These are phyloP conservation scores for Schwanniomyces sp. DNA, from an alignment of 805 yeast species.

Conservation along the genomic window DNA sequence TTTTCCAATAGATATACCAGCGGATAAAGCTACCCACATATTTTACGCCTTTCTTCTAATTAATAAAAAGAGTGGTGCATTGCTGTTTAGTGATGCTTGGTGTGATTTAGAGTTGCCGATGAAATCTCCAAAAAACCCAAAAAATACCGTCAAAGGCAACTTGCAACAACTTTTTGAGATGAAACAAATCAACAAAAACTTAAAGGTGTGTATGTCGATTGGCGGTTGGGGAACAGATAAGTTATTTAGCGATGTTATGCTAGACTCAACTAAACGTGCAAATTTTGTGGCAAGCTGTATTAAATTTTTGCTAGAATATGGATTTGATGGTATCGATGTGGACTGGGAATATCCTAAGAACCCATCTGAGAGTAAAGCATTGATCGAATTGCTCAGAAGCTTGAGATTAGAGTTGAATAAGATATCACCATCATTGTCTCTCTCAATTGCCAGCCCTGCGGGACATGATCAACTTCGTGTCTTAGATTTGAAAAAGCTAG, in stretches of 20 bases:
- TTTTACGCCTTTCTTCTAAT: slow-evolving; percentile 77
- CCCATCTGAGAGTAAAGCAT: slow-evolving; percentile 42
- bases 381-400: slow-evolving; percentile 41
- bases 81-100: slow-evolving; percentile 61
- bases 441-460: slow-evolving; percentile 81
- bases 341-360: slow-evolving; percentile 90
- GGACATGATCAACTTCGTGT: slow-evolving; percentile 44
- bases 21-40: slow-evolving; percentile 57
- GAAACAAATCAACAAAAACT: slow-evolving; percentile 36
- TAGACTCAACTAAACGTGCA: slow-evolving; percentile 22
- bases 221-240: slow-evolving; percentile 75
- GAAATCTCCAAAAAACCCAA: slow-evolving; percentile 15
- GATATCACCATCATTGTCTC: slow-evolving; percentile 31
- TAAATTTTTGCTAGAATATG: slow-evolving; percentile 47
- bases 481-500: slow-evolving; percentile 55
- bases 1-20: slow-evolving; percentile 64
- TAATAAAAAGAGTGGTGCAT: slow-evolving; percentile 51
- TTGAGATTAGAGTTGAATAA: slow-evolving; percentile 40
- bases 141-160: slow-evolving; percentile 40
- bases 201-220: slow-evolving; percentile 68
- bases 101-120: slow-evolving; percentile 55
- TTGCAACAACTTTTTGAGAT: slow-evolving; percentile 49
- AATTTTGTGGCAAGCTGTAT: slow-evolving; percentile 53
- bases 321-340: slow-evolving; percentile 87
- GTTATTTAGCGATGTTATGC: slow-evolving; percentile 32